Evolutionary conservation across 805 yeast genomes (phyloP).

Genomic region (Saccharomyces cerevisiae): DNA sequence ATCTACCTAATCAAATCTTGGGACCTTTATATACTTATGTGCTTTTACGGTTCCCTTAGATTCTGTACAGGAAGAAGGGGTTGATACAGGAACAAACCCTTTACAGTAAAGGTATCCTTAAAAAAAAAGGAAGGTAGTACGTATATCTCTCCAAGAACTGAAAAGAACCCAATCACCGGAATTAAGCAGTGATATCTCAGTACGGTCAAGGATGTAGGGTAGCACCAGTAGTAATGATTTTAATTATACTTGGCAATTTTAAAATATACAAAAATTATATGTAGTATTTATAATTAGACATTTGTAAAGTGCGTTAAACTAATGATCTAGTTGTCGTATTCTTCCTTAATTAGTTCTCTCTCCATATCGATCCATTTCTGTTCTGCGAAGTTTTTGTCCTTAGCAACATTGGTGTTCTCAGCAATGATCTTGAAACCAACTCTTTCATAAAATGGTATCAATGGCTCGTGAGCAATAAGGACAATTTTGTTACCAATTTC

Average conservation of each 20-base stretch:
- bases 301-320: background rate
- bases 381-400: constrained; percentile 25
- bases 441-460: constrained; percentile 70
- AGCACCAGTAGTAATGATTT: background rate
- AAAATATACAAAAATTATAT: background rate
- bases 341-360: constrained; percentile 31
- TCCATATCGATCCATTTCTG: constrained; percentile 32
- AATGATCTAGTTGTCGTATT: constrained; percentile 20
- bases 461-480: constrained; percentile 59
- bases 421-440: constrained; percentile 75
- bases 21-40: background rate
- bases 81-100: background rate
- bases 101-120: background rate
- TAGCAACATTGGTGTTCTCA: constrained; percentile 30
- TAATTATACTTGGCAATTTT: background rate
- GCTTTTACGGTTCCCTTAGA: background rate
- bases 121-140: background rate
- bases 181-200: background rate
- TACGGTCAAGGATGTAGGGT: background rate
- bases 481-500: constrained; percentile 73
- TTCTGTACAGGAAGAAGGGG: background rate
- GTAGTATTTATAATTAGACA: background rate
- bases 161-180: background rate
- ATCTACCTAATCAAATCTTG: background rate
- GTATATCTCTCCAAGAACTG: background rate